A percentile compares a stretch with the other conserved stretches of the same genome.
Conservation (phyloP, 2,329 filamentous ascomycete genomes). For the Ramularia collo-cygni region DNA sequence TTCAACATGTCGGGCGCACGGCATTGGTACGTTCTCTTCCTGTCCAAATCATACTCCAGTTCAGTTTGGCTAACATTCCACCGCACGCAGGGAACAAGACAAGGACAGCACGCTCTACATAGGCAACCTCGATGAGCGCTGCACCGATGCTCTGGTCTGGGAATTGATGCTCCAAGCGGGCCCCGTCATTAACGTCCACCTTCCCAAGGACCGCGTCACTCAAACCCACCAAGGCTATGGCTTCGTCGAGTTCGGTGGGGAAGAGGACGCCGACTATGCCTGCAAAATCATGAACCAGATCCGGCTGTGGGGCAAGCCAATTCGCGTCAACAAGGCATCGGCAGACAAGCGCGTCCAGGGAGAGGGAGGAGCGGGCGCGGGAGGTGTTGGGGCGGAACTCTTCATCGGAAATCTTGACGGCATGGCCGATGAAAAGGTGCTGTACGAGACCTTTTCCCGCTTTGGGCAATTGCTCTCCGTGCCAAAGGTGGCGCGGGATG, state of each 20-base stretch:
- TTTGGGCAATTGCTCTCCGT: conserved; percentile 80
- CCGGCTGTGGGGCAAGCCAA: conserved; percentile 84
- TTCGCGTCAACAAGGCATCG: conserved; percentile 89
- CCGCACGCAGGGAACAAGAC: conserved; percentile 73
- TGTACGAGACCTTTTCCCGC: conserved; percentile 90
- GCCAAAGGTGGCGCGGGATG: conserved; percentile 89
- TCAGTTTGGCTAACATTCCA: too few species aligned
- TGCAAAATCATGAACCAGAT: conserved; percentile 95
- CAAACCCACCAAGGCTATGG: conserved; percentile 96
- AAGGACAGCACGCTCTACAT: conserved; percentile 98
- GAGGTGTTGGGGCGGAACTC: conserved; percentile 83
- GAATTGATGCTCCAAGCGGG: conserved; percentile 98
- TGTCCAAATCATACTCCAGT: too few species aligned
- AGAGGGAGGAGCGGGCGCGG: conserved; percentile 83
- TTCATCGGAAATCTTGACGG: conserved; percentile 94
- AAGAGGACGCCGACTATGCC: conserved; percentile 94
- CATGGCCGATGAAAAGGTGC: conserved; percentile 89
- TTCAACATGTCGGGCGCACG: conserved; percentile 61
- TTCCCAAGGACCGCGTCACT: conserved; percentile 96
- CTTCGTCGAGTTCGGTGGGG: conserved; percentile 96
- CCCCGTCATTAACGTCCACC: conserved; percentile 94
- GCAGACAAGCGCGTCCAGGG: conserved; percentile 85
- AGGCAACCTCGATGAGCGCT: conserved; percentile 95
- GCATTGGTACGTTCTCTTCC: conserved; percentile 45
- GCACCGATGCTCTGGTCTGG: conserved; percentile 83